These are phyloP conservation scores for Thuja plicata DNA, from an alignment of 83 land plant species.

Conservation along the genomic window DNA sequence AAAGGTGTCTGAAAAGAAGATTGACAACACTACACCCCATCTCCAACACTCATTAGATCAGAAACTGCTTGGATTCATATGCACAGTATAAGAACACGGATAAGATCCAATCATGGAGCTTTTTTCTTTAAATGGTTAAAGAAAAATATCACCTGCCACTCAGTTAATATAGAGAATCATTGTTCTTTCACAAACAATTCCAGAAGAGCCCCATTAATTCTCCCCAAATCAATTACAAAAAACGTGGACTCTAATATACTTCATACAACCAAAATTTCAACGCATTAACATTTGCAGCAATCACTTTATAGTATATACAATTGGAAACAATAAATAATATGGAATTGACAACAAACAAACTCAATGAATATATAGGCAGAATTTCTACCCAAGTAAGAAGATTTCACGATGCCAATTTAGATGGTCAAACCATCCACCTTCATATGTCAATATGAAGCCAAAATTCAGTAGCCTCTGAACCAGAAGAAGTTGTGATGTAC, in stretches of 20 bases:
- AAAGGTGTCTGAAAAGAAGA: not conserved
- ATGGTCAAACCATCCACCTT: constrained; percentile 1
- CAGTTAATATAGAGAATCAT: not conserved
- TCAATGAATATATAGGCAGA: constrained; percentile 22
- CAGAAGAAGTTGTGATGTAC: constrained; percentile 15
- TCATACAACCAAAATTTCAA: constrained; percentile 17
- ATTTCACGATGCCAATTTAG: constrained; percentile 13
- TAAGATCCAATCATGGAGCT: not conserved
- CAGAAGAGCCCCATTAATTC: not conserved
- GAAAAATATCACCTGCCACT: not conserved
- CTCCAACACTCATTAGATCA: not conserved
- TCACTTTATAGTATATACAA: constrained; percentile 11
- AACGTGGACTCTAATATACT: not conserved
- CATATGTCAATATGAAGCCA: constrained; percentile 13
- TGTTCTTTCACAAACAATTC: not conserved
- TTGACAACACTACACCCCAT: not conserved
- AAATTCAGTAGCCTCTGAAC: not conserved
- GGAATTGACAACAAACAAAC: constrained; percentile 14
- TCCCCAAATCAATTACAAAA: not conserved
- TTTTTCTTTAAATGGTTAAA: not conserved
- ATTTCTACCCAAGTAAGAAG: constrained; percentile 10
- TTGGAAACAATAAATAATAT: constrained; percentile 20
- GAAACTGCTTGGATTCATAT: not conserved
- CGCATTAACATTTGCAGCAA: constrained; percentile 1
- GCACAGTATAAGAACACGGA: not conserved